phyloP scores from a whole-genome alignment of 257 asterid genomes.

The Osmanthus fragrans region DNA sequence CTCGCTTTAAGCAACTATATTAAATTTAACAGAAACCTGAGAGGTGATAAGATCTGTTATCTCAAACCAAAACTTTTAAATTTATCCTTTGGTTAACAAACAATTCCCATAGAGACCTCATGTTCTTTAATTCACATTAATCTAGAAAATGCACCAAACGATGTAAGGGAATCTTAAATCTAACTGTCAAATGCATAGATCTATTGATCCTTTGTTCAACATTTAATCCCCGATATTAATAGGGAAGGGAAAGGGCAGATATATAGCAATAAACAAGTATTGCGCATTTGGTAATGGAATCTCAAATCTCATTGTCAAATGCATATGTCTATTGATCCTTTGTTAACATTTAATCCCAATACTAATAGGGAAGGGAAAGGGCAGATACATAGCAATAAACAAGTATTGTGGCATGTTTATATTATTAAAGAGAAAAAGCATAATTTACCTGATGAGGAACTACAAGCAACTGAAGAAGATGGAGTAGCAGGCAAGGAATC shows the following conservation, averaged over 20 bases:
- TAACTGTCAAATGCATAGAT: background rate
- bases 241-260: background rate
- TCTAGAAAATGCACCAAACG: background rate
- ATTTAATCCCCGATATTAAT: background rate
- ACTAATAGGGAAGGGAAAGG: background rate
- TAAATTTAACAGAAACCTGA: background rate
- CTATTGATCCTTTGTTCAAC: background rate
- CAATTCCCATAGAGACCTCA: background rate
- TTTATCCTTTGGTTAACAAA: background rate
- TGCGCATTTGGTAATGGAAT: background rate
- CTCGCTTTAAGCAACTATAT: background rate
- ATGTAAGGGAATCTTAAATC: background rate
- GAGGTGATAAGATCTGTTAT: background rate
- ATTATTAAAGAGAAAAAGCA: background rate
- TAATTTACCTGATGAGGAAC: constrained; percentile 84
- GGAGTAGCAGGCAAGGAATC: constrained; percentile 77
- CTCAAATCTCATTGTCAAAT: background rate
- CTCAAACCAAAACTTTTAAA: background rate
- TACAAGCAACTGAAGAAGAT: constrained; percentile 81
- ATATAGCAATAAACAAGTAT: background rate
- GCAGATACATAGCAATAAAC: background rate
- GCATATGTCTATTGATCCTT: background rate
- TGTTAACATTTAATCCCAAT: background rate
- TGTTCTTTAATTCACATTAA: background rate
- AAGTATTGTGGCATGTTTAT: background rate